Base-by-base conservation (phyloP, 768 basidiomycete genomes). In the Pseudohyphozyma bogoriensis region DNA sequence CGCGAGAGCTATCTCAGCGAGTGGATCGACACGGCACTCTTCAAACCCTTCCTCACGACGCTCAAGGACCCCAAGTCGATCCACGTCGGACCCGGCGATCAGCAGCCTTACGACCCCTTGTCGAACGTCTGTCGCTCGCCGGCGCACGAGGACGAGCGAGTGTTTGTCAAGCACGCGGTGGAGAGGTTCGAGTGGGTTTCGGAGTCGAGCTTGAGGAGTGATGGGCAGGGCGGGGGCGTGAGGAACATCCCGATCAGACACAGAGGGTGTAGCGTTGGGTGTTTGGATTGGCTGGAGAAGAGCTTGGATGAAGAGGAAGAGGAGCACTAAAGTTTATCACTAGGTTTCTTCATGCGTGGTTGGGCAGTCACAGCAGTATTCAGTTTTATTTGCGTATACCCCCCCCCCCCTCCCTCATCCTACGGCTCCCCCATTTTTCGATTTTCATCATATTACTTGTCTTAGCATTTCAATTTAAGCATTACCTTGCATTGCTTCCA, bases 201-300 rank as follows among this genome's bases (percentile, higher is more conserved):
- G 15, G 63, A 64, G 50, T 24, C 40, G n/a, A 5, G 18, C 10
- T 28, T 65, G 15, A 53, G 15, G 35, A 18, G n/a, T n/a, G n/a
- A 28, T 45, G 51, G 42, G 13, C 31, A 50, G n/a, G 32, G 31
- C 32, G 33, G 47, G 37, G 36, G 50, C 31, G 42, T 35, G 50
- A 45, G 53, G 42, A 51, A 51, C 26, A 58, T 69, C 32, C 68
- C 68, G 13, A 40, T 69, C 3, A 28, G 51, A 12, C 62, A 60
- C 60, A 57, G 65, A 10, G 68, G 68, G 16, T 69, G 68, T 51
- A 36, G 51, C 3, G 46, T 55, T 29, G 44, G 49, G 26, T 69
- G 68, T 35, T 51, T 69, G 22, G 63, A 69, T 35, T 66, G 62
- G 60, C 50, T 69, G 26, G 68, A 69, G 44, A 58, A 64, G 33